phyloP scores from a whole-genome alignment of 768 basidiomycete genomes.

The Russula abietina region DNA sequence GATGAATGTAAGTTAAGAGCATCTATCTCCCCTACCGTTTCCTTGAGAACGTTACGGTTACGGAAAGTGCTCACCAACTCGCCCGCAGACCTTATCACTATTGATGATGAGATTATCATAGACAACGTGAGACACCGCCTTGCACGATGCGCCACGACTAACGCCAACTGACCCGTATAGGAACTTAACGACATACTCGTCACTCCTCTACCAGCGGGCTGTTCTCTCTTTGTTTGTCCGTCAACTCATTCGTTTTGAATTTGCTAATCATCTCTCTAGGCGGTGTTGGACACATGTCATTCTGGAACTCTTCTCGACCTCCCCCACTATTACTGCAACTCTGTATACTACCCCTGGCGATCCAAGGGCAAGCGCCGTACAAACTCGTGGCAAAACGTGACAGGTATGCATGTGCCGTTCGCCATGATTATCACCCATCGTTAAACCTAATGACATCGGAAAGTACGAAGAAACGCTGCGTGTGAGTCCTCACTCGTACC shows the following conservation, averaged over 20 bases:
- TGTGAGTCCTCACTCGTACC: background rate
- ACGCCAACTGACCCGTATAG: constrained; percentile 12
- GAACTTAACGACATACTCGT: constrained; percentile 25
- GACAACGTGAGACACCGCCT: constrained; percentile 23
- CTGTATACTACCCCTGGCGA: constrained; percentile 25
- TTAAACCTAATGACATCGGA: background rate
- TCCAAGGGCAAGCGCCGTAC: constrained; percentile 24
- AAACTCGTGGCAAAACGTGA: constrained; percentile 21
- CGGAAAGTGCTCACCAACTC: background rate
- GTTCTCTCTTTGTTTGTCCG: constrained; percentile 21
- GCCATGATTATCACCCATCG: background rate
- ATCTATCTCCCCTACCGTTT: background rate
- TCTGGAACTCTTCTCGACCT: constrained; percentile 27
- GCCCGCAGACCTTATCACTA: constrained; percentile 17
- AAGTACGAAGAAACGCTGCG: constrained; percentile 14
- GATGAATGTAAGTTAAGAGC: constrained; percentile 19
- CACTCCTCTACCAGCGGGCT: constrained; percentile 22
- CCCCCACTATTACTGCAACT: constrained; percentile 26
- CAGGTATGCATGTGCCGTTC: constrained; percentile 15
- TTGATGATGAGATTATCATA: constrained; percentile 23
- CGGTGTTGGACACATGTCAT: constrained; percentile 27
- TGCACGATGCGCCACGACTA: background rate
- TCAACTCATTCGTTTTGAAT: background rate
- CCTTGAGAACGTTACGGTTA: background rate
- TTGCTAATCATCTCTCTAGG: constrained; percentile 8